phyloP scores from a whole-genome alignment of 2,329 filamentous ascomycete species.

The Stagonosporopsis tanaceti region DNA sequence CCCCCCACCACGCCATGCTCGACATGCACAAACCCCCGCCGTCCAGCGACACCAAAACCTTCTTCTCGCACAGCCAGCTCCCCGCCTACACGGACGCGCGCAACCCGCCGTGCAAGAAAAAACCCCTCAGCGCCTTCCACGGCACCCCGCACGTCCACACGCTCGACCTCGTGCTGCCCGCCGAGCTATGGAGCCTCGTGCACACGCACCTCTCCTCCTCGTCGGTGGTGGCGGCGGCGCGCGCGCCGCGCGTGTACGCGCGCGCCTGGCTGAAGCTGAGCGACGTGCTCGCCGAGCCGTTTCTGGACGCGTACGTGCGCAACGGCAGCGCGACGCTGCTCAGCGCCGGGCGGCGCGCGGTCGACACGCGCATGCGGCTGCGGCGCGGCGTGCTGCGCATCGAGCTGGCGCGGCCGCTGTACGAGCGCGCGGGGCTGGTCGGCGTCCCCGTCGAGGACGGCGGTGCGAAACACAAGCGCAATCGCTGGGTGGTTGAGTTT shows the following conservation, averaged over 20 bases:
- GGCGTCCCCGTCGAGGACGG: slow-evolving; percentile 70
- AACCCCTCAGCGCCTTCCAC: slow-evolving; percentile 76
- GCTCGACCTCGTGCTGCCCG: slow-evolving; percentile 76
- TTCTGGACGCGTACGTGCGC: slow-evolving; percentile 87
- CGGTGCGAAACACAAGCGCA: slow-evolving; percentile 70
- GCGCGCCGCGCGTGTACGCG: slow-evolving; percentile 62
- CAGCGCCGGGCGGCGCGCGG: slow-evolving; percentile 76
- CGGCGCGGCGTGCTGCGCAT: slow-evolving; percentile 74
- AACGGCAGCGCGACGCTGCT: slow-evolving; percentile 82
- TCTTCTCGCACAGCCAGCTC: slow-evolving; percentile 74
- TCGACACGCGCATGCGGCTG: slow-evolving; percentile 78
- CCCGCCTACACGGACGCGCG: slow-evolving; percentile 72
- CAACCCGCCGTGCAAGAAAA: slow-evolving; percentile 64
- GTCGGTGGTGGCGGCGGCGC: no score
- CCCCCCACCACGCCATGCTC: slow-evolving; percentile 27
- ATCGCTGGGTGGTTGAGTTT: slow-evolving; percentile 80
- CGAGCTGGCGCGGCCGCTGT: slow-evolving; percentile 80
- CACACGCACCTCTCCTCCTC: slow-evolving; percentile 59
- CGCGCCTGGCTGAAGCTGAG: slow-evolving; percentile 76
- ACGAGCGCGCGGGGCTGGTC: slow-evolving; percentile 81
- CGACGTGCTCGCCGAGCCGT: slow-evolving; percentile 75
- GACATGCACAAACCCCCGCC: slow-evolving; percentile 44
- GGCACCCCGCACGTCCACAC: slow-evolving; percentile 74
- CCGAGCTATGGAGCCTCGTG: slow-evolving; percentile 65
- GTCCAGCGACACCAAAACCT: slow-evolving; percentile 68